These are phyloP conservation scores for Penicillium palitans DNA, from an alignment of 2,329 filamentous ascomycete species.

Conservation along the genomic window DNA sequence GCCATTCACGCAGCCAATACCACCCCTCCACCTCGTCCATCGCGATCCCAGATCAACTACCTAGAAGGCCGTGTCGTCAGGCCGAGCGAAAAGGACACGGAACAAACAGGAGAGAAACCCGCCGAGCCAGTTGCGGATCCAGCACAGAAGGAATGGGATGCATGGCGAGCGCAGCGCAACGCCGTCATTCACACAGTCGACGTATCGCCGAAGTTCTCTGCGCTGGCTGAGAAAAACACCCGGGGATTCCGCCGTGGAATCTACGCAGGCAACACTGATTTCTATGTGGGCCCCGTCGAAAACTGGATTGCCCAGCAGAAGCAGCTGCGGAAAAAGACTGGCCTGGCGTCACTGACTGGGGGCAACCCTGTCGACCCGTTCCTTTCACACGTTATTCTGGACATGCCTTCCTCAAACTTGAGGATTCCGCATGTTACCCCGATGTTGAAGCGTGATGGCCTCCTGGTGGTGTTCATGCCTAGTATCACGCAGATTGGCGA, in stretches of 20 bases:
- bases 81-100: constrained; percentile 26
- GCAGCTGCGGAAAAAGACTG: constrained; percentile 33
- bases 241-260: constrained; percentile 67
- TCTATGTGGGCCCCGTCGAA: constrained; percentile 67
- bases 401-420: constrained; percentile 65
- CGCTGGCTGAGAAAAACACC: constrained; percentile 65
- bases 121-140: constrained; percentile 17
- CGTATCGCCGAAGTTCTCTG: constrained; percentile 60
- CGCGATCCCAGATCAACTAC: constrained; percentile 33
- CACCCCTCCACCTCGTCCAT: constrained; percentile 48
- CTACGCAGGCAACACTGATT: constrained; percentile 70
- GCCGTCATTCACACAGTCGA: constrained; percentile 78
- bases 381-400: constrained; percentile 69
- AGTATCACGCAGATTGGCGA: constrained; percentile 75
- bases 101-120: constrained; percentile 11
- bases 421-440: constrained; percentile 48
- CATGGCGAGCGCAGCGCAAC: constrained; percentile 55
- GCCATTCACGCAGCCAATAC: constrained; percentile 74
- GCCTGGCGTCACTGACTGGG: constrained; percentile 21
- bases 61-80: constrained; percentile 27
- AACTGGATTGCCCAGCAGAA: constrained; percentile 62
- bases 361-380: constrained; percentile 54
- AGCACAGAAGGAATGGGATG: constrained; percentile 43
- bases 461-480: constrained; percentile 70
- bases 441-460: constrained; percentile 63